A percentile compares a stretch with the other conserved stretches of the same genome.
Conservation (phyloP, 169 alveolate genomes). For the Cryptosporidium viatorum region DNA sequence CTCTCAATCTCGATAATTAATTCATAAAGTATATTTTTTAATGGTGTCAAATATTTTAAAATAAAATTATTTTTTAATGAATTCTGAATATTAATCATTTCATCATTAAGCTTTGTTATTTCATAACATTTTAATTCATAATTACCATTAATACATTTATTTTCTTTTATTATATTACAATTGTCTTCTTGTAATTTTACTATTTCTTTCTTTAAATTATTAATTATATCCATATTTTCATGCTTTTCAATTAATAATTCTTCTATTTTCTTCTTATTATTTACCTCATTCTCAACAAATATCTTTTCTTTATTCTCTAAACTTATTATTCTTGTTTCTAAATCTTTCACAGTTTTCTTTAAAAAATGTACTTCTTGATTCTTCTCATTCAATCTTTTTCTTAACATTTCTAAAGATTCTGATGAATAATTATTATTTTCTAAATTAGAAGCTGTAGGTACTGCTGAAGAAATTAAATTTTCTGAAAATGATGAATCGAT, state of each 20-base stretch:
- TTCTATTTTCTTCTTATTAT: constrained; percentile 20
- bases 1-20: constrained; percentile 18
- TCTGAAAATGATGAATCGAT: background rate
- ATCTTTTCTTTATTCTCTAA: constrained; percentile 33
- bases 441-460: background rate
- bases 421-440: background rate
- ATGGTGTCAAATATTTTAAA: constrained; percentile 38
- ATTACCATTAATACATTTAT: constrained; percentile 40
- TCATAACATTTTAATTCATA: constrained; percentile 49
- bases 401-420: constrained; percentile 17
- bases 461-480: background rate
- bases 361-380: constrained; percentile 65
- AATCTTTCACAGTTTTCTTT: constrained; percentile 44
- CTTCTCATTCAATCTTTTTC: constrained; percentile 58
- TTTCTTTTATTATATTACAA: constrained; percentile 27
- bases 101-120: constrained; percentile 54
- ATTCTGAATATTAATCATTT: constrained; percentile 13
- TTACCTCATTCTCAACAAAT: constrained; percentile 32
- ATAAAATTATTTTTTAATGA: constrained; percentile 35
- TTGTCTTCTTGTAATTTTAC: constrained; percentile 26
- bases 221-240: constrained; percentile 16
- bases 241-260: constrained; percentile 21
- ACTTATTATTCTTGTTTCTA: constrained; percentile 34
- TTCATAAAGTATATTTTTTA: constrained; percentile 39
- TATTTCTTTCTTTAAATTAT: constrained; percentile 14